Percentiles rank a stretch among this genome's conserved stretches.
Conservation (phyloP, 2,329 filamentous ascomycete genomes). For the Aspergillus pseudoglaucus region DNA sequence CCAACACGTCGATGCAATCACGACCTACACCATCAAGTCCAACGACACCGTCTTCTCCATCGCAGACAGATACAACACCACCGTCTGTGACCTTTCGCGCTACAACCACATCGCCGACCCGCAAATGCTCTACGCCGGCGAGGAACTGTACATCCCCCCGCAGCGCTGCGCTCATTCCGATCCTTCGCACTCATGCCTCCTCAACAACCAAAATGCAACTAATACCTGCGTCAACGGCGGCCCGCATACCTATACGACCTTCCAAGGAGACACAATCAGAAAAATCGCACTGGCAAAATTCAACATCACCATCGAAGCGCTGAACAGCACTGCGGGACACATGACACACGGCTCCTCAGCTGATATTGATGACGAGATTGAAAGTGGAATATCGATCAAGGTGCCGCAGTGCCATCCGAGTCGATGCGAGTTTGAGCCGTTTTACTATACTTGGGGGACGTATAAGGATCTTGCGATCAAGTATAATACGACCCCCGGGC, state of each 20-base stretch:
- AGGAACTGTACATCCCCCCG: slow-evolving; percentile 3
- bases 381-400: slow-evolving; percentile 3
- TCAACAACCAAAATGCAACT: slow-evolving; percentile 2
- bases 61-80: slow-evolving; percentile 2
- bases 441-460: slow-evolving; percentile 6
- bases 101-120: slow-evolving; percentile 5
- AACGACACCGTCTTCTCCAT: slow-evolving; percentile 7
- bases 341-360: not conserved
- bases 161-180: slow-evolving; percentile 3
- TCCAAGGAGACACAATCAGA: slow-evolving; percentile 5
- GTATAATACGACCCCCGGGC: slow-evolving; percentile 6
- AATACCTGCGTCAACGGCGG: slow-evolving; percentile 4
- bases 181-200: slow-evolving; percentile 1
- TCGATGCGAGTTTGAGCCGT: slow-evolving; percentile 4
- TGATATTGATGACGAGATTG: not conserved
- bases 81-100: slow-evolving; percentile 4
- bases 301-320: slow-evolving; percentile 1
- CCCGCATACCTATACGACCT: slow-evolving; percentile 5
- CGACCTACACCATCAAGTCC: slow-evolving; percentile 2
- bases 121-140: slow-evolving; percentile 1
- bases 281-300: slow-evolving; percentile 6
- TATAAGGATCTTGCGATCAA: slow-evolving; percentile 11
- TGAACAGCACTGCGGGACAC: not conserved
- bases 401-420: slow-evolving; percentile 8
- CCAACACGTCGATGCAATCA: not conserved